Conservation (phyloP, 2,329 filamentous ascomycete species). For the Fusarium sp. region DNA sequence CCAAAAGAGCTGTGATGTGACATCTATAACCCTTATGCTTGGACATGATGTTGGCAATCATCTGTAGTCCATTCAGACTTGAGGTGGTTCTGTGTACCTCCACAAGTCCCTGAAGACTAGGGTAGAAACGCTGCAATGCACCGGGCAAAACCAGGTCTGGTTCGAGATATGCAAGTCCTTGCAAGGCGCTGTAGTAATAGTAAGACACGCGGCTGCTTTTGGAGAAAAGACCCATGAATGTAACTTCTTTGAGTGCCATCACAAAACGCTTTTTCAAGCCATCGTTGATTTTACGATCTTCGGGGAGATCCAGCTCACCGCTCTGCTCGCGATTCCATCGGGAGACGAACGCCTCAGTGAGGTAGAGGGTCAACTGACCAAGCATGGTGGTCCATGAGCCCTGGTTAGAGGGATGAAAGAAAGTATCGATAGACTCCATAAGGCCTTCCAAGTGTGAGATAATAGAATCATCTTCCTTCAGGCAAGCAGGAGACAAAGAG, state of each 20-base stretch:
- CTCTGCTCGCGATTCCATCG: constrained; percentile 96
- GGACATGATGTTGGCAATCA: constrained; percentile 90
- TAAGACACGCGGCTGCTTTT: constrained; percentile 93
- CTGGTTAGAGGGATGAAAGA: constrained; percentile 98
- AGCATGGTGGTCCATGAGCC: constrained; percentile 91
- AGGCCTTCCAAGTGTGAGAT: constrained; percentile 88
- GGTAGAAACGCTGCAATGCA: constrained; percentile 94
- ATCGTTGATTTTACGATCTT: constrained; percentile 80
- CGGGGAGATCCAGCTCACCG: constrained; percentile 87
- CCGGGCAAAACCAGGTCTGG: constrained; percentile 92
- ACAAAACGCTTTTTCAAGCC: constrained; percentile 92
- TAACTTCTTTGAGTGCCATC: constrained; percentile 86
- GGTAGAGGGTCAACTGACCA: constrained; percentile 89
- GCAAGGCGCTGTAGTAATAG: constrained; percentile 89
- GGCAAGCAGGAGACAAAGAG: constrained; percentile 86
- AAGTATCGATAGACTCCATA: constrained; percentile 95
- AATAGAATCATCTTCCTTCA: constrained; percentile 81
- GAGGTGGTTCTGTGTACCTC: constrained; percentile 97
- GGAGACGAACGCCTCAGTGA: constrained; percentile 96
- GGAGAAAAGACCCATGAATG: constrained; percentile 97
- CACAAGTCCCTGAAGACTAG: constrained; percentile 93
- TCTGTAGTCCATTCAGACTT: constrained; percentile 89
- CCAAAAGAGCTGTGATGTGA: constrained; percentile 93
- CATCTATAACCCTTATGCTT: constrained; percentile 96
- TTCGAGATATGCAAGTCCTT: constrained; percentile 89